These are phyloP conservation scores for Boechera retrofracta DNA, from an alignment of 345 rosid species.

Conservation along the genomic window DNA sequence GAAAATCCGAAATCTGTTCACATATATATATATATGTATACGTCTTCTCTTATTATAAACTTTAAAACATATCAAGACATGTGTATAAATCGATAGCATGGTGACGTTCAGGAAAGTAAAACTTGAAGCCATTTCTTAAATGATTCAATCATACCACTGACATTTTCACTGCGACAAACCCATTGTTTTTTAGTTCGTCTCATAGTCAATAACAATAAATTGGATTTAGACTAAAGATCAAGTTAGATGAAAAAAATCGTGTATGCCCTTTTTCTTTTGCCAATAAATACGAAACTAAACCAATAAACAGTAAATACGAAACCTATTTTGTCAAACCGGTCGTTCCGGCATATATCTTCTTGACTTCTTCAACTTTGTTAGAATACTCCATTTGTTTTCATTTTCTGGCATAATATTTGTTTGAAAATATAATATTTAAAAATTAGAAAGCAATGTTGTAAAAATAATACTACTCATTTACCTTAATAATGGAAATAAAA, in stretches of 20 bases:
- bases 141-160: conserved; percentile 21
- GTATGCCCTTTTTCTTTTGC: background rate
- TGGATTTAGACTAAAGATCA: background rate
- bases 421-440: background rate
- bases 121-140: conserved; percentile 15
- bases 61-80: background rate
- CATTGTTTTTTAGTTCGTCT: background rate
- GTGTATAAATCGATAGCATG: conserved; percentile 19
- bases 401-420: background rate
- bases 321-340: background rate
- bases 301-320: background rate
- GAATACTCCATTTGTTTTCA: background rate
- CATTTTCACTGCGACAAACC: conserved; percentile 31
- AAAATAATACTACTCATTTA: background rate
- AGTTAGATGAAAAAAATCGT: background rate
- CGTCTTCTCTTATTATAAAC: background rate
- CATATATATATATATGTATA: background rate
- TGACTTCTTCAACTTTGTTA: background rate
- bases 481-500: background rate
- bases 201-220: conserved; percentile 6
- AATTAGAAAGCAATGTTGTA: background rate
- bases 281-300: background rate
- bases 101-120: conserved; percentile 14
- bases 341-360: background rate
- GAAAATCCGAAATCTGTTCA: background rate